A percentile compares a stretch with the other conserved stretches of the same genome.
Conservation (phyloP, 1,139 yeast species). For the Hanseniaspora sp. region DNA sequence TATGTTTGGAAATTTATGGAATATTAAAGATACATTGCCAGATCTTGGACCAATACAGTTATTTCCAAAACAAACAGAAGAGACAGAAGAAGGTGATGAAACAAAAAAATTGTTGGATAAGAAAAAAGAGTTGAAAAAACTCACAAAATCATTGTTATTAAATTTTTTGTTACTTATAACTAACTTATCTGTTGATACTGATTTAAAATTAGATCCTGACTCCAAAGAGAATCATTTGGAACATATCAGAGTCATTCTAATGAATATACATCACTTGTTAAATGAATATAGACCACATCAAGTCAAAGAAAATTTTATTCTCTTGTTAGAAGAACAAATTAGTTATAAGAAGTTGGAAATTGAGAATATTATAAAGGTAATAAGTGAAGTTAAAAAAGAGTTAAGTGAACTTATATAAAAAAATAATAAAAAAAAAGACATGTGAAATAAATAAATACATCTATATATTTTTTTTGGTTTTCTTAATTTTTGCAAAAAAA, state of each 20-base stretch:
- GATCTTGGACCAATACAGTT: constrained; percentile 61
- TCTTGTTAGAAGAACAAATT: constrained; percentile 56
- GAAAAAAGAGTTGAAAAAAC: constrained; percentile 54
- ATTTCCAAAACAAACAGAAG: constrained; percentile 33
- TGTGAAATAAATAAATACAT: background rate
- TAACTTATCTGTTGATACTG: constrained; percentile 58
- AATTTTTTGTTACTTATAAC: constrained; percentile 68
- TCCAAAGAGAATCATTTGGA: constrained; percentile 57
- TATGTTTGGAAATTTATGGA: constrained; percentile 80
- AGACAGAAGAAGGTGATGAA: constrained; percentile 11
- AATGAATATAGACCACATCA: constrained; percentile 87
- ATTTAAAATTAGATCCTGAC: constrained; percentile 54
- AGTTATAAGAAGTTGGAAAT: constrained; percentile 45
- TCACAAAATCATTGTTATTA: constrained; percentile 56
- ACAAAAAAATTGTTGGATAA: constrained; percentile 36
- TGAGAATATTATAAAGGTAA: constrained; percentile 38
- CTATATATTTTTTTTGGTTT: too few relatives aligned
- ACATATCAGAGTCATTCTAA: constrained; percentile 58
- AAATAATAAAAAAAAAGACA: too few relatives aligned
- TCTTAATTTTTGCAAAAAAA: too few relatives aligned
- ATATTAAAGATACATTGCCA: constrained; percentile 53
- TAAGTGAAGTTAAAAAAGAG: constrained; percentile 37
- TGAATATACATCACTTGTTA: constrained; percentile 71
- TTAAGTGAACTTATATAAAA: constrained; percentile 27
- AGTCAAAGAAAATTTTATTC: constrained; percentile 66